Evolutionary conservation across 352 stramenopile genomes (phyloP).

Genomic region (Globisporangium barbulae): DNA sequence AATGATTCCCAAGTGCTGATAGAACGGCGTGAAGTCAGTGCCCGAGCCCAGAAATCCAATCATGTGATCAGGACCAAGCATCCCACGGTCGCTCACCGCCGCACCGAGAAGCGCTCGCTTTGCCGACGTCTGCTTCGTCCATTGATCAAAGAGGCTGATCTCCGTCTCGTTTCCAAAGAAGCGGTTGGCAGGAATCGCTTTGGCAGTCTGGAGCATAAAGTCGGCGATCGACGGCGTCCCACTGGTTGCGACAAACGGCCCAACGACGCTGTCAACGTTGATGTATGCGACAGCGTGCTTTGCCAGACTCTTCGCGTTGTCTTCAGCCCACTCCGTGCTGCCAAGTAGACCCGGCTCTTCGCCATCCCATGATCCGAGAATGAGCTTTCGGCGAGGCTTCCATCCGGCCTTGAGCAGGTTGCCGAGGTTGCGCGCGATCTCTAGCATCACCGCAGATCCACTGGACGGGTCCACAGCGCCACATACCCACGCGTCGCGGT

Average conservation of each 20-base stretch:
- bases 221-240: too few relatives aligned
- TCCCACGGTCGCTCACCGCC: not conserved
- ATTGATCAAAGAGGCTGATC: constrained; percentile 32
- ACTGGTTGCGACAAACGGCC: too few relatives aligned
- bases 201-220: too few relatives aligned
- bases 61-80: too few relatives aligned
- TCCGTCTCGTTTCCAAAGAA: constrained; percentile 19
- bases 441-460: constrained; percentile 74
- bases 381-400: constrained; percentile 66
- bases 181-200: too few relatives aligned
- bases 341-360: constrained; percentile 84
- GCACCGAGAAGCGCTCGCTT: not conserved
- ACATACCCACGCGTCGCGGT: constrained; percentile 91
- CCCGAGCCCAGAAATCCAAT: too few relatives aligned
- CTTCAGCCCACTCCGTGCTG: constrained; percentile 80
- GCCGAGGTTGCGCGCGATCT: constrained; percentile 75
- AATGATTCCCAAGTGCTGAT: too few relatives aligned
- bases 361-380: constrained; percentile 80
- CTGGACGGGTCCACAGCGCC: constrained; percentile 84
- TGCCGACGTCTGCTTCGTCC: too few relatives aligned
- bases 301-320: constrained; percentile 43
- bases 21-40: too few relatives aligned
- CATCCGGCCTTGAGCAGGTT: constrained; percentile 61
- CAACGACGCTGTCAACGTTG: constrained; percentile 87
- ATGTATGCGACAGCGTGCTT: constrained; percentile 76